Conservation (phyloP, 257 asterid genomes). For the Knoxia roxburghii region DNA sequence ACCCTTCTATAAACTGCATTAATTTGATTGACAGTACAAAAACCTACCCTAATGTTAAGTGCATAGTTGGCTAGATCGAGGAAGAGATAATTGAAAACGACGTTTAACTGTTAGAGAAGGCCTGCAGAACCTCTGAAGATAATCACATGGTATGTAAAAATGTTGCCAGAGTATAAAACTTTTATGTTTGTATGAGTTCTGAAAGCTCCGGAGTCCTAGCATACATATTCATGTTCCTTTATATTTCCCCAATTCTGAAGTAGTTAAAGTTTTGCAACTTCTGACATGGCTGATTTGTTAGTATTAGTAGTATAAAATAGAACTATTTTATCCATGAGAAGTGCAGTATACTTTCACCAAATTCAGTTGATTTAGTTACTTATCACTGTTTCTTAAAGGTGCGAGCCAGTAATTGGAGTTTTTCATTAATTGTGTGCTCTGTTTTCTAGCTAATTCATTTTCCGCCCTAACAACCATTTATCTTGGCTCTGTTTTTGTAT, state of each 20-base stretch:
- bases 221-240: neutral
- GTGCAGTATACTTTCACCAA: neutral
- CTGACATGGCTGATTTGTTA: neutral
- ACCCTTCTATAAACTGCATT: neutral
- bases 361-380: neutral
- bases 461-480: conserved; percentile 5
- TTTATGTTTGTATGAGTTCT: neutral
- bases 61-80: neutral
- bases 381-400: neutral
- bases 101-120: neutral
- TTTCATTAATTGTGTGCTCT: neutral
- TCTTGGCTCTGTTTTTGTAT: conserved; percentile 13
- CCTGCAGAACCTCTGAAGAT: neutral
- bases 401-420: neutral
- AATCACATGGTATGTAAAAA: neutral
- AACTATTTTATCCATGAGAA: neutral
- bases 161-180: neutral
- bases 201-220: neutral
- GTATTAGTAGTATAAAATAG: neutral
- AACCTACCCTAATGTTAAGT: neutral
- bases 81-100: neutral
- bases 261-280: neutral
- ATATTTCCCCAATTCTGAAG: neutral
- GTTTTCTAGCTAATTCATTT: neutral
- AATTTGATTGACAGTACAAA: neutral